These are phyloP conservation scores for Saraca asoca DNA, from an alignment of 331 rosid genomes.

Conservation along the genomic window DNA sequence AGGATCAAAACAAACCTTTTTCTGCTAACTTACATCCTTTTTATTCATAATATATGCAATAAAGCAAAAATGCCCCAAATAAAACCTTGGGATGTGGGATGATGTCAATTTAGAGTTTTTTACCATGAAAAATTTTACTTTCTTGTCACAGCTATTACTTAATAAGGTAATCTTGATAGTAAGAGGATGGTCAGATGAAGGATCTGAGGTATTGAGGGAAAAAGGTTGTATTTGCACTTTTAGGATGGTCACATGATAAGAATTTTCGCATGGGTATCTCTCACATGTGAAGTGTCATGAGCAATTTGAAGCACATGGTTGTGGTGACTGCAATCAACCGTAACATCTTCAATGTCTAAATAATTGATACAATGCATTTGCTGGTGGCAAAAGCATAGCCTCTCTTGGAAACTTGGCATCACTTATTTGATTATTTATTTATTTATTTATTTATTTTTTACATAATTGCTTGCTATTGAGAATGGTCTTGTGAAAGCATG, in stretches of 20 bases:
- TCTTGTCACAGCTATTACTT: too few relatives aligned
- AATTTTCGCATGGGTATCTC: neutral
- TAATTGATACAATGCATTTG: neutral
- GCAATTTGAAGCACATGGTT: neutral
- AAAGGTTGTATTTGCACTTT: too few relatives aligned
- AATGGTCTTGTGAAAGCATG: slow-evolving; percentile 5
- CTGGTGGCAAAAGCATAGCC: neutral
- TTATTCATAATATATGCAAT: neutral
- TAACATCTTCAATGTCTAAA: slow-evolving; percentile 8
- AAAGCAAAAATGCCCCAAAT: slow-evolving; percentile 9
- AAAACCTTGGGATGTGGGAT: neutral
- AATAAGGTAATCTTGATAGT: too few relatives aligned
- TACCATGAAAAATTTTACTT: too few relatives aligned
- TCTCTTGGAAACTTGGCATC: neutral
- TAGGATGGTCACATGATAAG: too few relatives aligned
- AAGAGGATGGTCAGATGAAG: too few relatives aligned
- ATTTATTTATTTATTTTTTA: neutral
- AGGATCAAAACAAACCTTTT: too few relatives aligned
- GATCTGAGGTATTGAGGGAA: too few relatives aligned
- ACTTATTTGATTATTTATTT: neutral
- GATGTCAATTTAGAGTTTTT: too few relatives aligned
- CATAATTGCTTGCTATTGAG: slow-evolving; percentile 15
- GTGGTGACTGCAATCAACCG: slow-evolving; percentile 7
- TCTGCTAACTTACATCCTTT: too few relatives aligned
- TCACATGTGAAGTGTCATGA: slow-evolving; percentile 10